Evolutionary conservation across 2,329 filamentous ascomycete species (phyloP).

Genomic region (Endothia cerciana): DNA sequence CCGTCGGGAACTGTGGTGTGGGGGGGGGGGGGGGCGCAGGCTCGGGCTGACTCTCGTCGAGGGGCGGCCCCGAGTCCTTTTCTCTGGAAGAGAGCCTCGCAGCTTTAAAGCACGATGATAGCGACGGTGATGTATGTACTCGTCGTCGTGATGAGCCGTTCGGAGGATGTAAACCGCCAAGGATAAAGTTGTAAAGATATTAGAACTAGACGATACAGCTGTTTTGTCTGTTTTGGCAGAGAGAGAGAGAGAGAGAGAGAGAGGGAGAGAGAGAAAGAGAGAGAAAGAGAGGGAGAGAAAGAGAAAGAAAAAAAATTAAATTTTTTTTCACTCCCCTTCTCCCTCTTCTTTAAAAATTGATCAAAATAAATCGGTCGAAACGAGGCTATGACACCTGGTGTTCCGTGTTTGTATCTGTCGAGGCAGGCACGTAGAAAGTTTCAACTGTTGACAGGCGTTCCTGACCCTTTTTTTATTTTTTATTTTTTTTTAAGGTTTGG

Average conservation of each 20-base stretch:
- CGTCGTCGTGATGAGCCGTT: not conserved
- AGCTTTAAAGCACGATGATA: too few relatives aligned
- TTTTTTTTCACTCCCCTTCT: not conserved
- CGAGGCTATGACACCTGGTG: not conserved
- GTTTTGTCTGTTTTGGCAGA: too few relatives aligned
- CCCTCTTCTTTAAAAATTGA: not conserved
- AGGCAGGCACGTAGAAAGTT: not conserved
- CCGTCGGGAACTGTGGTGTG: too few relatives aligned
- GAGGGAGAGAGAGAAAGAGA: not conserved
- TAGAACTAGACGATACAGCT: not conserved
- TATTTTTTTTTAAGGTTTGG: too few relatives aligned
- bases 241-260: too few relatives aligned
- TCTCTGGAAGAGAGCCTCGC: too few relatives aligned
- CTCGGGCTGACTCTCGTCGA: too few relatives aligned
- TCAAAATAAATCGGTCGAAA: constrained; percentile 1
- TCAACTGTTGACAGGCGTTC: not conserved
- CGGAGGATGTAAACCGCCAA: too few relatives aligned
- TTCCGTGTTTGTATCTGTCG: constrained; percentile 3
- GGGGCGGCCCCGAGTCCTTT: too few relatives aligned
- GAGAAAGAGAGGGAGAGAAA: not conserved
- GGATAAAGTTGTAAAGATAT: not conserved
- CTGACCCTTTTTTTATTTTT: too few relatives aligned
- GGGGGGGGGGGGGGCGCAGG: too few relatives aligned
- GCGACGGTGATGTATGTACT: not conserved
- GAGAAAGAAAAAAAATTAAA: not conserved